Evolutionary conservation across 2,329 filamentous ascomycete species (phyloP), one percentile per base, ranked within the genome.

Genomic region (Claviceps arundinis): DNA sequence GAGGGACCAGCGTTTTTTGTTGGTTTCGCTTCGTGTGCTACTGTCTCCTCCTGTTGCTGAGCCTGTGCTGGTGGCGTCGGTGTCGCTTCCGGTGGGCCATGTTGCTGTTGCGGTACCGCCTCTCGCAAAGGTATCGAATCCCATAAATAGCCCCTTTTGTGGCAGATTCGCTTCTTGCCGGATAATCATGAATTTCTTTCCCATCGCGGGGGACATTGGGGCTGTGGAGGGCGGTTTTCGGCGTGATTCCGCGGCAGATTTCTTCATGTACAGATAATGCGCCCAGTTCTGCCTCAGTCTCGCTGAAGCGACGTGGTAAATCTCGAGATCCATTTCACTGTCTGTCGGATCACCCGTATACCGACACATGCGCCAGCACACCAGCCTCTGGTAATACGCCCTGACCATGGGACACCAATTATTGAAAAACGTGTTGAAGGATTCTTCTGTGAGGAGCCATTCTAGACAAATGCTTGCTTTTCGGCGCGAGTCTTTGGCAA

Each of bases 361-460:
- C 56, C 90, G 78, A 57, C 86, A 91, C 47, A 96, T 73, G 54
- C 89, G 81, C 90, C 90, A 96, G 68, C 89, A 95, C 22, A 95
- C 68, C 48, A 96, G 71, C 47, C 90, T 87, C 78, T 95, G 93
- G 64, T 85, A 96, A 66, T 95, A 96, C 14, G 89, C 85, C 55
- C 90, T 80, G 22, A 95, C 88, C 90, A 95, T 95, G 0, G 90
- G 89, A 62, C 88, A 95, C 89, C 90, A 95, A 62, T 95, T 89
- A 62, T 86, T 91, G 69, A 95, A 96, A 55, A 89, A 82, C 55
- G 80, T 81, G 62, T 87, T 81, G 64, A 95, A 95, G 2, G 85
- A 78, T 26, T 82, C 75, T 51, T 86, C 82, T 6, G 82, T 77
- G 13, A 96, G 71, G 41, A 96, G 70, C 73, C 93, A 90, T 22